Evolutionary conservation across 495 filamentous ascomycete species (phyloP).

Genomic region (Aspergillus homomorphus): DNA sequence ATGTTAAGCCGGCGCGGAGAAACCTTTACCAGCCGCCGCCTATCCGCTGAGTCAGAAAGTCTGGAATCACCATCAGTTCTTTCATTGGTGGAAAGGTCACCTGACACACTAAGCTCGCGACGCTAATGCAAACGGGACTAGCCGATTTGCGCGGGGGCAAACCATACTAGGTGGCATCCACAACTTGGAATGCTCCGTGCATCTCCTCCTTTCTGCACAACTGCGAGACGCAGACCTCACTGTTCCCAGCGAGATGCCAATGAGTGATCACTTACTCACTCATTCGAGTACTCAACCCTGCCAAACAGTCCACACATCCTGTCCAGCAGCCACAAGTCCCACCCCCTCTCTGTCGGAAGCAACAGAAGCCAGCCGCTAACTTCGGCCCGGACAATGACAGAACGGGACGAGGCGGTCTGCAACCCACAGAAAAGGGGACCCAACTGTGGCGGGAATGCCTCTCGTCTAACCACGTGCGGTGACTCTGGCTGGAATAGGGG

Average conservation of each 20-base stretch:
- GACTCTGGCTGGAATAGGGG: neutral
- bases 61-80: too few species aligned
- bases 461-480: neutral
- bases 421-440: neutral
- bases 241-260: too few species aligned
- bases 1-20: neutral
- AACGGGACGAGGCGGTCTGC: neutral
- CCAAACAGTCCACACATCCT: too few species aligned
- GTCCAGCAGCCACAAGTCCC: too few species aligned
- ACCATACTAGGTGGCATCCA: too few species aligned
- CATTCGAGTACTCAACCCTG: too few species aligned
- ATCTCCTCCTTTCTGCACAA: too few species aligned
- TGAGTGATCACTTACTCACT: too few species aligned
- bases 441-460: neutral
- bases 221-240: too few species aligned
- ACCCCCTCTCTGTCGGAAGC: neutral
- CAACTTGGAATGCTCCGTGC: neutral
- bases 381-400: neutral
- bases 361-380: neutral
- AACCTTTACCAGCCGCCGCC: too few species aligned
- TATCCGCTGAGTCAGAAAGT: too few species aligned
- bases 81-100: neutral
- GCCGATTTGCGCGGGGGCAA: neutral
- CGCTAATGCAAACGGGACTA: neutral
- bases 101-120: neutral